Evolutionary conservation across 1,284 basidiomycete species (phyloP).

Genomic region (Moesziomyces sp.): DNA sequence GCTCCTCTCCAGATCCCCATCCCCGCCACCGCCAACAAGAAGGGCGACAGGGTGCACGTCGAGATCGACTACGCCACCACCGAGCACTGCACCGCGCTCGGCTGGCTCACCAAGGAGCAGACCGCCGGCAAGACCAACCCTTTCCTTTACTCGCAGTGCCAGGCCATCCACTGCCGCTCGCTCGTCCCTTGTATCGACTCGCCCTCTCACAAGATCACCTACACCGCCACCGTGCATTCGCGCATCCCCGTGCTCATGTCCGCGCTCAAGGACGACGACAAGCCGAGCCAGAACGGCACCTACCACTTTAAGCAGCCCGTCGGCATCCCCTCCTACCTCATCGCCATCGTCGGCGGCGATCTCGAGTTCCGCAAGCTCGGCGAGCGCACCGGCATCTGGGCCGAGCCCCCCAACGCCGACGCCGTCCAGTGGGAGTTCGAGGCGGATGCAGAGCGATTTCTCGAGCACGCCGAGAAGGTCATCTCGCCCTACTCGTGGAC

Average conservation of each 20-base stretch:
- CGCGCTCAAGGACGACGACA: slow-evolving; percentile 57
- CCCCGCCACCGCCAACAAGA: slow-evolving; percentile 45
- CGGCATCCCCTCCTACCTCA: slow-evolving; percentile 64
- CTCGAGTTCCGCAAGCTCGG: slow-evolving; percentile 63
- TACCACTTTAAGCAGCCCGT: slow-evolving; percentile 64
- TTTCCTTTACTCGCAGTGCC: slow-evolving; percentile 93
- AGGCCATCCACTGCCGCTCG: slow-evolving; percentile 72
- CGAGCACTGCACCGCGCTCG: slow-evolving; percentile 82
- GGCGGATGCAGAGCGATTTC: slow-evolving; percentile 64
- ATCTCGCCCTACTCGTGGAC: slow-evolving; percentile 79
- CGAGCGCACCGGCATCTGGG: slow-evolving; percentile 65
- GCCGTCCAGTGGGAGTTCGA: slow-evolving; percentile 67
- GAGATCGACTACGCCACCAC: slow-evolving; percentile 74
- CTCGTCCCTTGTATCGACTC: slow-evolving; percentile 63
- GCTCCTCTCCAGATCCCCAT: slow-evolving; percentile 68
- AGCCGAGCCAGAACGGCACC: slow-evolving; percentile 26
- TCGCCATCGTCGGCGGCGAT: slow-evolving; percentile 65
- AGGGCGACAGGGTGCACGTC: slow-evolving; percentile 54
- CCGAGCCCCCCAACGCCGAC: slow-evolving; percentile 62
- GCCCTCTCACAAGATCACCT: slow-evolving; percentile 65
- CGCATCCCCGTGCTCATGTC: slow-evolving; percentile 65
- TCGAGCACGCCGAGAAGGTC: slow-evolving; percentile 62
- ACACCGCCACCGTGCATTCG: slow-evolving; percentile 59
- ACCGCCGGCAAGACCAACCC: slow-evolving; percentile 81
- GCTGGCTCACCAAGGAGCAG: slow-evolving; percentile 92